phyloP scores from a whole-genome alignment of 2,329 filamentous ascomycete genomes.

The Trichophyton simii region DNA sequence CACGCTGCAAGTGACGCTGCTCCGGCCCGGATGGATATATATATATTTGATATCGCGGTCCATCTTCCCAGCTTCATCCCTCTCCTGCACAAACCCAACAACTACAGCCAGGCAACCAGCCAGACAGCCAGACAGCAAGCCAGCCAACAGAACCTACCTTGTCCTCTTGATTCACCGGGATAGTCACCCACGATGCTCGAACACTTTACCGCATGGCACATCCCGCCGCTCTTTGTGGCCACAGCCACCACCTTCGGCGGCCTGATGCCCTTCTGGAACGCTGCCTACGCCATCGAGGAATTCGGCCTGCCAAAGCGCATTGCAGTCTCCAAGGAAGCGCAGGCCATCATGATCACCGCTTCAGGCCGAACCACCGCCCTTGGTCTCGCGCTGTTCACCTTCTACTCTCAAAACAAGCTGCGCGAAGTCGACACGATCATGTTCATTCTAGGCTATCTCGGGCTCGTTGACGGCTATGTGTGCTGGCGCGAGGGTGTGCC shows the following conservation, averaged over 20 bases:
- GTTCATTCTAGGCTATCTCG: constrained; percentile 13
- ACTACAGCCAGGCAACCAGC: no score
- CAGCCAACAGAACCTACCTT: no score
- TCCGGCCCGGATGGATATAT: no score
- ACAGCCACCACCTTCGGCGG: constrained; percentile 23
- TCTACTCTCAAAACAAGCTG: constrained; percentile 17
- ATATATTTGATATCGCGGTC: no score
- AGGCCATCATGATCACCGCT: constrained; percentile 19
- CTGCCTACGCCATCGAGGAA: constrained; percentile 22
- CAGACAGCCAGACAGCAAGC: no score
- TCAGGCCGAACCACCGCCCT: constrained; percentile 13
- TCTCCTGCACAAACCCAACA: no score
- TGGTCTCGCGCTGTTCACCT: constrained; percentile 12
- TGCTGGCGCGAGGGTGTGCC: constrained; percentile 17
- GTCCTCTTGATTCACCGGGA: no score
- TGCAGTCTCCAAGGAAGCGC: constrained; percentile 20
- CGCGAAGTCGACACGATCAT: constrained; percentile 16
- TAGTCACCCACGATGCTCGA: background rate
- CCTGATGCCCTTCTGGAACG: constrained; percentile 24
- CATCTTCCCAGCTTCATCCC: no score
- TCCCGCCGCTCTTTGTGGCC: constrained; percentile 16
- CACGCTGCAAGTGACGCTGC: no score
- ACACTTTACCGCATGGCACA: constrained; percentile 8
- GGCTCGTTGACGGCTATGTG: constrained; percentile 15
- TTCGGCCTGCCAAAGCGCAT: constrained; percentile 25